Evolutionary conservation across 805 yeast genomes (phyloP).

Genomic region (Blastobotrys robertii): DNA sequence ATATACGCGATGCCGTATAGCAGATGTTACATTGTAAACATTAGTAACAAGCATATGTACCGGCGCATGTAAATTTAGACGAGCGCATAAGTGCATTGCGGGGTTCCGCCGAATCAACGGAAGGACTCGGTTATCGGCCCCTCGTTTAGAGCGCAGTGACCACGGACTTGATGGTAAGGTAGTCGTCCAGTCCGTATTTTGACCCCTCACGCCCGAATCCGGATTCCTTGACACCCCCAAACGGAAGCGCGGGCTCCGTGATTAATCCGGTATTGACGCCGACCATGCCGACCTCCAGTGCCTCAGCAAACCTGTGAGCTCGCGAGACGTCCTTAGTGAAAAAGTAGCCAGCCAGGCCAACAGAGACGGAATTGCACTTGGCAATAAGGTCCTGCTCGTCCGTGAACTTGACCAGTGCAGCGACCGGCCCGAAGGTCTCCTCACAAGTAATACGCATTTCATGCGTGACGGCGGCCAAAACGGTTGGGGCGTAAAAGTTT

Average conservation of each 20-base stretch:
- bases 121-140: not conserved
- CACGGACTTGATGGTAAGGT: conserved; percentile 53
- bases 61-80: too few species aligned
- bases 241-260: conserved; percentile 41
- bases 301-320: conserved; percentile 54
- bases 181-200: conserved; percentile 65
- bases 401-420: conserved; percentile 56
- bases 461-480: conserved; percentile 47
- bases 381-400: conserved; percentile 55
- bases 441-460: conserved; percentile 51
- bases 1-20: not conserved
- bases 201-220: conserved; percentile 82
- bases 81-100: too few species aligned
- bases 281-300: conserved; percentile 68
- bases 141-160: conserved; percentile 25
- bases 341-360: conserved; percentile 73
- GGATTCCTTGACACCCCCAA: conserved; percentile 68
- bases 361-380: conserved; percentile 56
- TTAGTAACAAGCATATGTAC: too few species aligned
- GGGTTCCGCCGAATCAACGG: not conserved
- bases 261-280: conserved; percentile 71
- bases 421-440: conserved; percentile 80
- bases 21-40: not conserved
- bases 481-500: conserved; percentile 60
- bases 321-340: conserved; percentile 47